Evolutionary conservation across 495 filamentous ascomycete genomes (phyloP), one percentile per base, ranked within the genome.

Genomic region (Penicillium argentinense): DNA sequence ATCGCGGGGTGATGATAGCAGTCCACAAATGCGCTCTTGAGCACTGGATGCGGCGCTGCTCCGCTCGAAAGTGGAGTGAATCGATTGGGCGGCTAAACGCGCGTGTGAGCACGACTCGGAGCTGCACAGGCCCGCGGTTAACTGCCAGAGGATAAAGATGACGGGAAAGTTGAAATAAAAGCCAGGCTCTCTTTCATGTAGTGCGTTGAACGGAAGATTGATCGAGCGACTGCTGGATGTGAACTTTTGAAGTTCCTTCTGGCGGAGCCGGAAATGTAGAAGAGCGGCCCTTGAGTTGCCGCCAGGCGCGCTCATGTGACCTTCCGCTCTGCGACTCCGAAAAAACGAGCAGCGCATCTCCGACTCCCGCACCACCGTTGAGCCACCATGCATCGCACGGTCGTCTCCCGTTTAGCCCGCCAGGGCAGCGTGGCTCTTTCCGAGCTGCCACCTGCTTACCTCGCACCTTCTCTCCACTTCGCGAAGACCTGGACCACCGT

Each of bases 391-490:
- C 66, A 73, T 53, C 66, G 66, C 32, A 62, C 72, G 49, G 60
- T 60, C 5, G 42, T 69, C 37, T 30, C 59, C 37, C 68, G 67
- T 29, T 50, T 72, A 36, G 62, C 62, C 53, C 60, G 62, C 44
- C 62, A 72, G 45, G 66, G 66, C 21, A 49, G 49, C 12, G 37
- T 64, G 37, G 60, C 57, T 28, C 45, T 71, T 47, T 60, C 54
- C 36, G 68, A 72, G 50, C 50, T 74, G 42, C 72, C 72, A 36
- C 70, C 71, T 32, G 54, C 69, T 9, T 75, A 73, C 28, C 60
- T 75, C 30, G 72, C 71, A 19, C 72, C 72, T 12, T 72, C 71
- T 9, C 63, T 73, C 44, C 69, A 71, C 51, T 68, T 68, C 49
- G 57, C 68, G 49, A 54, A 63, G 46, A 56, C 49, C 36, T 57